Evolutionary conservation across 345 rosid species (phyloP).

Genomic region (Lepidium sativum): DNA sequence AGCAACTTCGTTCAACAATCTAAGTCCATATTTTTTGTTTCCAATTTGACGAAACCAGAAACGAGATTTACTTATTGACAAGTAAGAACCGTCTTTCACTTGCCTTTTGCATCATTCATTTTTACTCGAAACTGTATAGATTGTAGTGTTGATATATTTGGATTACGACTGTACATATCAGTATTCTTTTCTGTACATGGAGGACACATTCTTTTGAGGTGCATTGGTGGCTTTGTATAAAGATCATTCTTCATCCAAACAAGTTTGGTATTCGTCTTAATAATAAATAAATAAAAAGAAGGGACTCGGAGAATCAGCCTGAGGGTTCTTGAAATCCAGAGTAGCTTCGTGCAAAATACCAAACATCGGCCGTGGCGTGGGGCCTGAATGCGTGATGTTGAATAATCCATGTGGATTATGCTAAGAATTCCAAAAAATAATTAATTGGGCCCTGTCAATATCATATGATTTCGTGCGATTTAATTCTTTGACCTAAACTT

Average conservation of each 20-base stretch:
- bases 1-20: not conserved
- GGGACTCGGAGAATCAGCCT: not conserved
- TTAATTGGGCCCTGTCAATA: constrained; percentile 3
- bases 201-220: not conserved
- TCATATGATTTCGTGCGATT: not conserved
- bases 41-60: not conserved
- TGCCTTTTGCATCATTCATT: not conserved
- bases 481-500: constrained; percentile 7
- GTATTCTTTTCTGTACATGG: constrained; percentile 13
- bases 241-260: not conserved
- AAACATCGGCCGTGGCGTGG: not conserved
- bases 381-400: not conserved
- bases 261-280: not conserved
- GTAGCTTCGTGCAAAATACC: not conserved
- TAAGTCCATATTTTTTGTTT: not conserved
- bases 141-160: not conserved
- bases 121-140: constrained; percentile 8
- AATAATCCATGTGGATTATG: not conserved
- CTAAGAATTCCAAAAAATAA: too few relatives aligned
- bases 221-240: not conserved
- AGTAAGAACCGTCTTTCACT: not conserved
- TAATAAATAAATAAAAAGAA: too few relatives aligned
- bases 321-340: not conserved
- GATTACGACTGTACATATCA: not conserved
- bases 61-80: not conserved